Base-by-base conservation (phyloP, 2,329 filamentous ascomycete genomes). In the Helicocarpus griseus region DNA sequence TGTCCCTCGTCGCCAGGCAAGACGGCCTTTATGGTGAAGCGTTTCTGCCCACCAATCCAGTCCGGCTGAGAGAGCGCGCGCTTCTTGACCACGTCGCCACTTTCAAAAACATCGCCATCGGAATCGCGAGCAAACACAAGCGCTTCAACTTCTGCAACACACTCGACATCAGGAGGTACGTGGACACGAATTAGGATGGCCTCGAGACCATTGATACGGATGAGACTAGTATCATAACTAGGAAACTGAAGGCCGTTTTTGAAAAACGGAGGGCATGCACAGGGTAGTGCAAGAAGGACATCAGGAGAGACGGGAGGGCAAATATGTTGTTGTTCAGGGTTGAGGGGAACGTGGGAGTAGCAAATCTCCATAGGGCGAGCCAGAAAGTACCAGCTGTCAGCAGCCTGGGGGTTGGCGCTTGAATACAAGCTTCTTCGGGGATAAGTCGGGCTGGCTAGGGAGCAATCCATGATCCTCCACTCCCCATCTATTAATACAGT, bases 381-480 rank as follows among this genome's bases (percentile, higher is more conserved):
- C n/a, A 98, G 80, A 72, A 98, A 98, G 77, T 90, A 98, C 84
- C 89, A 97, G 29, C 76, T 76, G 60, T 98, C 93, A 0, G 93
- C 89, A 1, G 79, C 74, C 40, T 83, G 80, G 53, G 77, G 80
- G 53, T 80, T 80, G 24, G 79, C 78, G 59, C 80, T 87, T 13
- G 89, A 94, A 69, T 94, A 97, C 29, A 82, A 74, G 14, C 74
- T 76, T 45, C 94, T 81, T 52, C 81, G 83, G 8, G 93, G 91
- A 61, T 97, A 89, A 0, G 91, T 95, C 11, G 91, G 90, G 56
- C 86, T 90, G 3, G 93, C 89, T 45, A 98, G 76, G 33, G 89
- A 94, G 66, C 89, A 93, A 67, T 98, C 93, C 73, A 98, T 88
- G 58, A 97, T 86, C 48, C 93, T 86, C 93, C 93, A 98, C 69